These are phyloP conservation scores for Pulveroboletus sp. DNA, from an alignment of 768 basidiomycete genomes.

Conservation along the genomic window DNA sequence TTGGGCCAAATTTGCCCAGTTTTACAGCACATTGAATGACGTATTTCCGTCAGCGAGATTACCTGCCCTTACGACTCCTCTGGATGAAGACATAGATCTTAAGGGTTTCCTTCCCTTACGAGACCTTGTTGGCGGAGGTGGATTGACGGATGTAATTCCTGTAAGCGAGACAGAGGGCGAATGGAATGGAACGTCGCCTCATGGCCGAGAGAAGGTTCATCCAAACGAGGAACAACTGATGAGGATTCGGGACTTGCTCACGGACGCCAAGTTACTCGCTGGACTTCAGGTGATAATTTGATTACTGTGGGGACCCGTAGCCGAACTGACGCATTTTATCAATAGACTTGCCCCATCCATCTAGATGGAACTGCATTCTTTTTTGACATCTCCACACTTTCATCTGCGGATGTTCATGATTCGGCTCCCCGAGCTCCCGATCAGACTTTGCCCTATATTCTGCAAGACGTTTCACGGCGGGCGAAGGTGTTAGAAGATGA, in stretches of 20 bases:
- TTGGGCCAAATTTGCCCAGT: slow-evolving; percentile 69
- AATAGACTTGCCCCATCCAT: slow-evolving; percentile 25
- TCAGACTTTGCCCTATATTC: slow-evolving; percentile 13
- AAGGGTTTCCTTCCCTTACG: slow-evolving; percentile 83
- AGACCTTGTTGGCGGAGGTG: slow-evolving; percentile 38
- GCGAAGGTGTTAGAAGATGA: slow-evolving; percentile 46
- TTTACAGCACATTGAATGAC: slow-evolving; percentile 54
- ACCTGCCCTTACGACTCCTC: slow-evolving; percentile 50
- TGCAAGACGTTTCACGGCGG: not conserved
- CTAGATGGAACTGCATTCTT: too few species aligned
- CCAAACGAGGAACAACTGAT: slow-evolving; percentile 96
- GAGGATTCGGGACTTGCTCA: slow-evolving; percentile 82
- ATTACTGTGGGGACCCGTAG: slow-evolving; percentile 4
- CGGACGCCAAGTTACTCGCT: slow-evolving; percentile 61
- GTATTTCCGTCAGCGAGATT: slow-evolving; percentile 67
- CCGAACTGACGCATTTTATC: slow-evolving; percentile 14
- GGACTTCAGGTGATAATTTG: slow-evolving; percentile 49
- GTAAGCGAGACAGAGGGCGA: slow-evolving; percentile 23
- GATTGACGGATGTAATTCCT: slow-evolving; percentile 7
- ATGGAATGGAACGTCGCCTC: slow-evolving; percentile 21
- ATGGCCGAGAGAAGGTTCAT: slow-evolving; percentile 52
- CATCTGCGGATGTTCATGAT: slow-evolving; percentile 4
- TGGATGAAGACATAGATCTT: slow-evolving; percentile 92
- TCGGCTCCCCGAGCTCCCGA: slow-evolving; percentile 5
- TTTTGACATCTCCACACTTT: too few species aligned